Base-by-base conservation (phyloP, 805 yeast species). In the Pichia gijzeniarum region DNA sequence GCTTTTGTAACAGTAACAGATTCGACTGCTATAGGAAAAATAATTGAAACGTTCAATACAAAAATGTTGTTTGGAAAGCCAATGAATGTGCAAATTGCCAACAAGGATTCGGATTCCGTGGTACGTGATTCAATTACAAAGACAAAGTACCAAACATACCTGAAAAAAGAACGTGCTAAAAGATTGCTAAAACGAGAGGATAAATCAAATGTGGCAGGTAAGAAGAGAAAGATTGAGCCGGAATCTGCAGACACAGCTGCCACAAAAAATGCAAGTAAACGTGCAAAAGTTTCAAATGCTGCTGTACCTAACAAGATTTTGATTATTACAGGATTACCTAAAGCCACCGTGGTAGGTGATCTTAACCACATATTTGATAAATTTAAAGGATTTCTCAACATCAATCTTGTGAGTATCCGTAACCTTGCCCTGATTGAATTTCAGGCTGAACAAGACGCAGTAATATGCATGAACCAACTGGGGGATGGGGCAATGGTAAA, bases 351-450 rank as follows among this genome's bases (percentile, higher is more conserved):
- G 1, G 55, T 62, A 13, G 70, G 66, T 0, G 67, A 65, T 3
- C 62, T 89, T 7, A 60, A 59, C 3, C 63, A 54, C 0, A 51
- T 70, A 0, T 89, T 87, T 58, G 69, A 65, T 3, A 56, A 60
- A 3, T 74, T 57, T 49, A 64, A 69, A 1, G 96, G 95, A 0
- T 82, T 83, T 50, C 63, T 76, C 12, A 85, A 82, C 52, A 68
- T 82, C 2, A 76, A 95, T 43, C 64, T 79, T 32, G 88, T 91
- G 22, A 70, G 74, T 2, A 76, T 80, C 5, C 72, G 87, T 37
- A 76, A 76, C 33, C 74, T 91, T 38, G 95, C 93, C 10, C 84
- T 91, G 62, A 73, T 91, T 3, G 97, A 91, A 55, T 91, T 82
- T 59, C 78, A 74, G 20, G 65, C 68, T 5, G 82, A 78, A 19